Conservation (phyloP, 768 basidiomycete genomes). For the Lactarius trivialis region DNA sequence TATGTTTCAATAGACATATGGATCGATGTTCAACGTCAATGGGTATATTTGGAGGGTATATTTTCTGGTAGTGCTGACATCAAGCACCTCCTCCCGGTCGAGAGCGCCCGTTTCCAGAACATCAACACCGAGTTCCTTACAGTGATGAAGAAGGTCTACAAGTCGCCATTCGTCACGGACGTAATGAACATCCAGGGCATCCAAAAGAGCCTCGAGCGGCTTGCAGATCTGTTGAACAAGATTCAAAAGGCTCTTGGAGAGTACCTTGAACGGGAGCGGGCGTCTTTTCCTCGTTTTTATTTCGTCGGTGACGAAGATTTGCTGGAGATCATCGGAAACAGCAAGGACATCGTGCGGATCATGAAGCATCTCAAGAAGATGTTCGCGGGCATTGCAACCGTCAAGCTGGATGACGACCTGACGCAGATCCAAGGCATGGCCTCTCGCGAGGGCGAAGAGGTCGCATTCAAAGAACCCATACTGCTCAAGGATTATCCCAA, state of each 20-base stretch:
- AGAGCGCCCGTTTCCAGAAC: constrained; percentile 95
- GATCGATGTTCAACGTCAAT: constrained; percentile 99
- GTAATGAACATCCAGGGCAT: constrained; percentile 94
- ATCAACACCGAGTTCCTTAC: constrained; percentile 97
- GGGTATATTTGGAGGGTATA: constrained; percentile 99
- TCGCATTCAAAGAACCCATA: constrained; percentile 77
- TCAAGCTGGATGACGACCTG: constrained; percentile 80
- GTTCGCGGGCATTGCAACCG: constrained; percentile 95
- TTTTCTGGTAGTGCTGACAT: constrained; percentile 99
- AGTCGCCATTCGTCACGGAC: constrained; percentile 95
- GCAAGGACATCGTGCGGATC: constrained; percentile 95
- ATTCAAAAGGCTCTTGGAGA: constrained; percentile 99
- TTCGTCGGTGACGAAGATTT: constrained; percentile 99
- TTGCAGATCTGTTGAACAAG: constrained; percentile 93
- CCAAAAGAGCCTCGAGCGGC: constrained; percentile 94
- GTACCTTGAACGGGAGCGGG: constrained; percentile 94
- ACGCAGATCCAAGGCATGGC: constrained; percentile 90
- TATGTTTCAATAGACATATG: constrained; percentile 65
- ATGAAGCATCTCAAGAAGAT: constrained; percentile 99
- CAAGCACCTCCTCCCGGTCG: constrained; percentile 96
- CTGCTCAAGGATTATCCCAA: constrained; percentile 88
- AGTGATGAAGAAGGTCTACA: constrained; percentile 99
- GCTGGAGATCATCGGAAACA: constrained; percentile 98
- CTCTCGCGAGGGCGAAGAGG: constrained; percentile 93
- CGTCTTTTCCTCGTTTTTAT: constrained; percentile 98